These are phyloP conservation scores for Trichophyton schoenleinii DNA, from an alignment of 2,329 filamentous ascomycete genomes.

Conservation along the genomic window DNA sequence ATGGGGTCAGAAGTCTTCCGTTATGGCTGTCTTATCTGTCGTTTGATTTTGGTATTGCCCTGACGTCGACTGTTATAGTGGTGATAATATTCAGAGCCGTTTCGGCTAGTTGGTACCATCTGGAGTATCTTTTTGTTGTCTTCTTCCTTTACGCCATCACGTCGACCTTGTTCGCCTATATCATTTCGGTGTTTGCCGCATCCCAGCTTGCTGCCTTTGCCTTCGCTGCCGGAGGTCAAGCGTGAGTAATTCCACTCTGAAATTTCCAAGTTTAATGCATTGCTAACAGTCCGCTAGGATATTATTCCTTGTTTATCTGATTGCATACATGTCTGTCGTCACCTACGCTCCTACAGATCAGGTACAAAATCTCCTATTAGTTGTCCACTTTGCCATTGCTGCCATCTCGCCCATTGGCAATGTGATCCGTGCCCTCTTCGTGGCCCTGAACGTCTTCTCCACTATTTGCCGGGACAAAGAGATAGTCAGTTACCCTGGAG, in stretches of 20 bases:
- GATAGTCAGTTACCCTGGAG: constrained; percentile 55
- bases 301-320: constrained; percentile 57
- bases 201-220: constrained; percentile 78
- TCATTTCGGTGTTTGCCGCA: constrained; percentile 65
- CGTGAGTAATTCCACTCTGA: constrained; percentile 25
- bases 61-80: constrained; percentile 53
- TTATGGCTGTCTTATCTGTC: constrained; percentile 72
- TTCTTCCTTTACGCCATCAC: constrained; percentile 71
- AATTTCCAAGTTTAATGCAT: constrained; percentile 2
- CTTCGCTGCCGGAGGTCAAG: constrained; percentile 65
- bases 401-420: constrained; percentile 65
- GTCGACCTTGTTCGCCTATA: constrained; percentile 63
- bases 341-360: constrained; percentile 60
- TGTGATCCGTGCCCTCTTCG: constrained; percentile 59
- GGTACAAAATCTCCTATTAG: constrained; percentile 53
- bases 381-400: constrained; percentile 64
- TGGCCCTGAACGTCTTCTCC: constrained; percentile 73
- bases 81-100: constrained; percentile 56
- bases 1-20: constrained; percentile 69
- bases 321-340: constrained; percentile 58
- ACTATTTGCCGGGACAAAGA: constrained; percentile 55
- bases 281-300: constrained; percentile 29
- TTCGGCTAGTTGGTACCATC: constrained; percentile 56
- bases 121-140: constrained; percentile 70
- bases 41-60: constrained; percentile 68